Conservation (phyloP, 768 basidiomycete species). For the Lactarius quietus region DNA sequence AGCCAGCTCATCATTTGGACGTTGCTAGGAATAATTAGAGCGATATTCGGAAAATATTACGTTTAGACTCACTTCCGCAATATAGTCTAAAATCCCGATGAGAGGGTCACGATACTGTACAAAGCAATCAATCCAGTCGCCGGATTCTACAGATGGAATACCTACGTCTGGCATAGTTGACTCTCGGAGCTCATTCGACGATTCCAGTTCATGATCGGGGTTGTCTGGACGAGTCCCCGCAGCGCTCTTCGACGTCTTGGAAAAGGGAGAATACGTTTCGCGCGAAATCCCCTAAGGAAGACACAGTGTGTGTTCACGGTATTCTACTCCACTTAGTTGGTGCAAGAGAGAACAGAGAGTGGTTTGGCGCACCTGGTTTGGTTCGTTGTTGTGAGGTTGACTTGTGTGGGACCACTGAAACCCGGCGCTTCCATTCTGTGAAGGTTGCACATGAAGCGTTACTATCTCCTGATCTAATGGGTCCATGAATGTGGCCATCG, state of each 20-base stretch:
- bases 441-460: background rate
- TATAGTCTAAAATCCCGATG: slow-evolving; percentile 17
- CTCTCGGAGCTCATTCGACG: slow-evolving; percentile 15
- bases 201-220: slow-evolving; percentile 13
- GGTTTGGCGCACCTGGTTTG: background rate
- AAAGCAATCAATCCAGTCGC: background rate
- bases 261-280: slow-evolving; percentile 18
- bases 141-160: background rate
- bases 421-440: background rate
- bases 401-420: slow-evolving; percentile 14
- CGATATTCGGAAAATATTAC: background rate
- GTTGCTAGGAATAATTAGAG: slow-evolving; percentile 1
- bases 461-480: background rate
- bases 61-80: slow-evolving; percentile 11
- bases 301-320: slow-evolving; percentile 7
- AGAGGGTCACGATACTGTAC: slow-evolving; percentile 21
- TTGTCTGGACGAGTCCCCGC: slow-evolving; percentile 12
- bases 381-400: slow-evolving; percentile 14
- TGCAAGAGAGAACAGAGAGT: background rate
- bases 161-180: slow-evolving; percentile 14
- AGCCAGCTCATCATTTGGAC: slow-evolving; percentile 19
- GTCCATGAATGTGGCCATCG: background rate
- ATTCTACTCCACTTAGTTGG: slow-evolving; percentile 3
- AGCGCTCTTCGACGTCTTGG: slow-evolving; percentile 10
- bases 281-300: slow-evolving; percentile 23